Evolutionary conservation across 75 land plant genomes (phyloP).

Genomic region (Selaginella moellendorffii): DNA sequence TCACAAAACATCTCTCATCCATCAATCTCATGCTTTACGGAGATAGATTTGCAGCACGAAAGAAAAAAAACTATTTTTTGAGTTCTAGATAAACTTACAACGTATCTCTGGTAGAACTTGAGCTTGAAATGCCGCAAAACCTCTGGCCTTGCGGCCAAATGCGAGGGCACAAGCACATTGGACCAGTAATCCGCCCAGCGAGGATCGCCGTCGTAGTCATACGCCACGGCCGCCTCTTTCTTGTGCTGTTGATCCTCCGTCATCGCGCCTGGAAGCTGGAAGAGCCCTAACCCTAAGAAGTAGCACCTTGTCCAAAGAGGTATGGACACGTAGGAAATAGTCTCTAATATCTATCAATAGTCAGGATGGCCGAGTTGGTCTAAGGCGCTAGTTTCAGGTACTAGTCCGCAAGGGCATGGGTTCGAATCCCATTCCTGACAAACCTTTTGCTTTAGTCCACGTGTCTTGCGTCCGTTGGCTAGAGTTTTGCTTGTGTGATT

Average conservation of each 20-base stretch:
- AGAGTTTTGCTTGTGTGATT: neutral
- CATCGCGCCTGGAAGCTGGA: neutral
- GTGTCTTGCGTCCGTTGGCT: neutral
- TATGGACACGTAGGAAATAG: neutral
- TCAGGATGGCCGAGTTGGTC: slow-evolving; percentile 2
- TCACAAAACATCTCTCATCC: neutral
- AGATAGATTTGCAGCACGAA: too few relatives aligned
- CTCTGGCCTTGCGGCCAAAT: slow-evolving; percentile 73
- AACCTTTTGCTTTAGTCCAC: neutral
- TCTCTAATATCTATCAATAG: too few relatives aligned
- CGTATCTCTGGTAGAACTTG: slow-evolving; percentile 94
- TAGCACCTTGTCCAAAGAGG: neutral
- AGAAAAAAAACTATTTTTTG: too few relatives aligned
- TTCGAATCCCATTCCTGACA: slow-evolving; percentile 1
- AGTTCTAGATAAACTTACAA: slow-evolving; percentile 54
- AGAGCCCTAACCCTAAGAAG: neutral
- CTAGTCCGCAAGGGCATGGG: slow-evolving; percentile 1
- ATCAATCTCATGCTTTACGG: neutral
- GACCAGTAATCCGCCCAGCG: slow-evolving; percentile 97
- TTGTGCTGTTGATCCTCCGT: slow-evolving; percentile 44
- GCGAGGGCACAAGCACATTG: slow-evolving; percentile 80
- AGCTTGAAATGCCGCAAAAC: slow-evolving; percentile 82
- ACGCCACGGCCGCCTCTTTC: slow-evolving; percentile 60
- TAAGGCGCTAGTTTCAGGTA: slow-evolving; percentile 1
- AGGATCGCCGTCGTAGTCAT: slow-evolving; percentile 74